Conservation (phyloP, 169 alveolate species). For the Cryptosporidium baileyi region DNA sequence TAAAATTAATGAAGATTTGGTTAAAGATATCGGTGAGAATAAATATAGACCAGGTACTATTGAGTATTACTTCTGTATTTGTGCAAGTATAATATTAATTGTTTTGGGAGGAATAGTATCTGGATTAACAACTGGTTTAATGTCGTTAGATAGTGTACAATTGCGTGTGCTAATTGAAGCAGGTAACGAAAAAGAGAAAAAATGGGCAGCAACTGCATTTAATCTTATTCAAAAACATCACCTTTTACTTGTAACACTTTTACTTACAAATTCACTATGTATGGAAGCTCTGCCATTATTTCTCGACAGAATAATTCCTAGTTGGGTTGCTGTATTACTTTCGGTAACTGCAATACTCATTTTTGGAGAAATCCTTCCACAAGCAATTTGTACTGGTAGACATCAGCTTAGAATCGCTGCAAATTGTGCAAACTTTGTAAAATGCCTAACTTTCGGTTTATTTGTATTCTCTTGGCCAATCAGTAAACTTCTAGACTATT, state of each 20-base stretch:
- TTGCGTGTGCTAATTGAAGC: constrained; percentile 82
- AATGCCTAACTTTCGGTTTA: constrained; percentile 75
- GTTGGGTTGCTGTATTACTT: constrained; percentile 81
- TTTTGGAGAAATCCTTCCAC: constrained; percentile 93
- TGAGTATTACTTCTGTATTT: constrained; percentile 46
- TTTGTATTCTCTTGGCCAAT: constrained; percentile 84
- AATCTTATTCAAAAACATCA: constrained; percentile 85
- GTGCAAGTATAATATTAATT: constrained; percentile 77
- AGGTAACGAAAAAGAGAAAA: constrained; percentile 84
- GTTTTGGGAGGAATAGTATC: constrained; percentile 83
- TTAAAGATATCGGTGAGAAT: neutral
- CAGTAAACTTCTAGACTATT: constrained; percentile 82
- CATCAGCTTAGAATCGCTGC: constrained; percentile 88
- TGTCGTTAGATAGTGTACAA: constrained; percentile 88
- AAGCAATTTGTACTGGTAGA: constrained; percentile 93
- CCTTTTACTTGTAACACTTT: constrained; percentile 85
- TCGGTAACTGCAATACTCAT: constrained; percentile 86
- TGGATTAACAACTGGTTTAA: constrained; percentile 91
- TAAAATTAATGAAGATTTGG: neutral
- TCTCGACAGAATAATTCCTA: constrained; percentile 86
- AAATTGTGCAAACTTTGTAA: constrained; percentile 80
- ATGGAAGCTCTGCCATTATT: constrained; percentile 93
- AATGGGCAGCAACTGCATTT: constrained; percentile 74
- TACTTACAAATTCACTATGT: constrained; percentile 88
- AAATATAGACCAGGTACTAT: constrained; percentile 65